Conservation (phyloP, 2,329 filamentous ascomycete species). For the Curvularia sp. region DNA sequence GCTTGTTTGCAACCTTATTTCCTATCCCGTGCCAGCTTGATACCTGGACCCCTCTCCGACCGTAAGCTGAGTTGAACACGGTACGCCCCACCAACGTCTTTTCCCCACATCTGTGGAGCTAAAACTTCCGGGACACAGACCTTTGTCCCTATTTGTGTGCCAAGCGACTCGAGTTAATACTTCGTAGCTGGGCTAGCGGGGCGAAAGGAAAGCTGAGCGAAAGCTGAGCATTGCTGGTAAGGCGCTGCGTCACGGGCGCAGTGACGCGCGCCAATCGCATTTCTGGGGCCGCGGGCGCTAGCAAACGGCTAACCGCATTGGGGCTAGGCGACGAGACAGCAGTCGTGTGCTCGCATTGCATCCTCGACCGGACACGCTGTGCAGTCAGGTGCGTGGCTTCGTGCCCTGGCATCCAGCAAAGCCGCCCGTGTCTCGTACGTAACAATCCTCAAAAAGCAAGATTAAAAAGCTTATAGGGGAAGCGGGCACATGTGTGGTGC, state of each 20-base stretch:
- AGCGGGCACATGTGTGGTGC: neutral
- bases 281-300: constrained; percentile 9
- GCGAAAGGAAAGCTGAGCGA: neutral
- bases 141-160: neutral
- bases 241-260: constrained; percentile 14
- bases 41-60: neutral
- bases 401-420: neutral
- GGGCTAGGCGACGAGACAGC: constrained; percentile 8
- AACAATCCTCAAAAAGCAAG: no score
- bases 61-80: constrained; percentile 3
- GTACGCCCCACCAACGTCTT: neutral
- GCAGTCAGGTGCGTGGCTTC: neutral
- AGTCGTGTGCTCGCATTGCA: neutral
- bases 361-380: neutral
- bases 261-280: constrained; percentile 12
- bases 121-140: neutral
- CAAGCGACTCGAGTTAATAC: neutral
- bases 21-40: neutral
- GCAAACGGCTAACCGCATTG: constrained; percentile 2
- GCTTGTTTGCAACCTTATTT: neutral
- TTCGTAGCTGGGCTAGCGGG: no score
- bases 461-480: neutral
- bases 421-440: no score
- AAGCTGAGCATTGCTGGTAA: neutral
- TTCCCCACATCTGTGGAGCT: neutral